Evolutionary conservation across 768 basidiomycete species (phyloP), one percentile per base, ranked within the genome.

Genomic region (Baorangia bicolor): DNA sequence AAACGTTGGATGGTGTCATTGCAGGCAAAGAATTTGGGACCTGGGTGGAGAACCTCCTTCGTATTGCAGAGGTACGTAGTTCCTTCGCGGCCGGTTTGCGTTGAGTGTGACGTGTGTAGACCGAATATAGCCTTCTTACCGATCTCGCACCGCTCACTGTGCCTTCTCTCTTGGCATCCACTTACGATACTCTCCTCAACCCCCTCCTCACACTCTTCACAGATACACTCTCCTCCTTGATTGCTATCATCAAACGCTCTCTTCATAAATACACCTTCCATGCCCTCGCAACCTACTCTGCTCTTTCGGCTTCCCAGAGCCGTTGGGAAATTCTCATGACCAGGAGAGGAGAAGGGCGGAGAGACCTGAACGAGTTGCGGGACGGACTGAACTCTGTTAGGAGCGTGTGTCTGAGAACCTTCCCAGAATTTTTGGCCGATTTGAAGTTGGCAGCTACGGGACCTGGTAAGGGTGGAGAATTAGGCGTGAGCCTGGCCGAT

Each of bases 381-480:
- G 92, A 93, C 10, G 85, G 84, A 0, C 63, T 90, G 8, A 81
- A 83, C 48, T 73, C 80, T 6, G 73, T 94, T 11, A 76, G 88
- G 14, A 82, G 79, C 1, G 76, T 92, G 1, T 91, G 90, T 64
- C 70, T 93, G 55, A 77, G 92, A 42, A 91, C 88, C 49, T 94
- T 93, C 68, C 91, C 92, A 0, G 91, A 94, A 63, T 88, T 90
- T 60, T 68, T 94, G 43, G 89, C 84, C 18, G 90, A 93, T 66
- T 71, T 93, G 64, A 90, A 90, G 68, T 68, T 86, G 57, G 85
- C 84, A 1, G 81, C 79, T 2, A 65, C 77, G 40, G 74, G 64
- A 16, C 57, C 70, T 21, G 71, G 81, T 5, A 84, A 78, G 58
- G 80, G 79, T 5, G 78, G 81, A 4, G 88, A 89, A 64, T 70